Base-by-base conservation (phyloP, 2,329 filamentous ascomycete species). In the Apiospora sp. region DNA sequence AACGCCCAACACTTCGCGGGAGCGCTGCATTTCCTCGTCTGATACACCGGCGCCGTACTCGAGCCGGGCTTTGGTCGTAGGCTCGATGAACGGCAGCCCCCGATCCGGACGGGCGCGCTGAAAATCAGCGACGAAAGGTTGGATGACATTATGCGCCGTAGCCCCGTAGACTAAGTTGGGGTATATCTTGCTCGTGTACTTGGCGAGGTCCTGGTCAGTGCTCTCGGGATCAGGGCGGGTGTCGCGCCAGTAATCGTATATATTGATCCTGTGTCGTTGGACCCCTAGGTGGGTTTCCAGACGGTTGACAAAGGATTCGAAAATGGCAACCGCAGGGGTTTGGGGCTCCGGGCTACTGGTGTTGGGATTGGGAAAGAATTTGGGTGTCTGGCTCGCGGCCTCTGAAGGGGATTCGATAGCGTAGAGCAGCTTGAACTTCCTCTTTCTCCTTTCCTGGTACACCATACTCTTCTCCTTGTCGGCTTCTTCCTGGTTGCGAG, bases 161-260 rank as follows among this genome's bases (percentile, higher is more conserved):
- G 72, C 27, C 10, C 67, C 49, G 64, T 76, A 75, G 12, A 76
- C 71, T 6, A 74, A n/a, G 70, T 74, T 72, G 58, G 74, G 58
- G 67, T 78, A 78, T 0, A 77, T 74, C 13, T 43, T 67, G 0
- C 41, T 70, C 14, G 75, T 76, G 6, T 72, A 73, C 27, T 74
- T 51, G 43, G 68, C 43, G 0, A 77, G 72, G 43, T 73, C 72
- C 19, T 71, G 72, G 10, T 73, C 30, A 0, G 61, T 43, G 13
- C 16, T 27, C 12, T 22, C 30, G 46, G 44, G 24, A n/a, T 43
- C n/a, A 7, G 74, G 75, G n/a, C 70, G 74, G 1, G 74, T 72
- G 0, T 70, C 41, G 69, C 74, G 72, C 75, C 75, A 77, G 2
- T 74, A 34, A 27, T 75, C 73, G 54, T 70, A 69, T 5, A 76